Conservation (phyloP, 2,329 filamentous ascomycete species). For the Orbilia brochopaga region DNA sequence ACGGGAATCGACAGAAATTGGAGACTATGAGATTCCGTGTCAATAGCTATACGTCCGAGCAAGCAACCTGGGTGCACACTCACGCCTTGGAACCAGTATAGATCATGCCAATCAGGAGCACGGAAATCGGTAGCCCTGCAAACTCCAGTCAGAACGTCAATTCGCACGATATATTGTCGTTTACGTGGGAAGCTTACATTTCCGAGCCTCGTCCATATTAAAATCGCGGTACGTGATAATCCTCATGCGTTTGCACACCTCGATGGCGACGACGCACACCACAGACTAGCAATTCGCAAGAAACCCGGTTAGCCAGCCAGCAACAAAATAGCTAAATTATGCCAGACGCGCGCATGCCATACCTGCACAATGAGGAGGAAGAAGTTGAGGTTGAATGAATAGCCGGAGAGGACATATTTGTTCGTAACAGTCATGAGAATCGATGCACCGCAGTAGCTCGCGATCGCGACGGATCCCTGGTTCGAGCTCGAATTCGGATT, state of each 20-base stretch:
- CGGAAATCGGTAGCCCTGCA: constrained; percentile 91
- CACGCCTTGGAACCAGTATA: constrained; percentile 91
- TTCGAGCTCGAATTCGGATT: constrained; percentile 24
- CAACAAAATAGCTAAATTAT: neutral
- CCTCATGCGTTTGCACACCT: constrained; percentile 78
- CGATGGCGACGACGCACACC: constrained; percentile 85
- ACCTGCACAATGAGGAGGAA: constrained; percentile 93
- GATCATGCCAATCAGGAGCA: constrained; percentile 98
- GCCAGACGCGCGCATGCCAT: too few species aligned
- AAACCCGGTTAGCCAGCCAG: constrained; percentile 2
- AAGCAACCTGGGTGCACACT: constrained; percentile 7
- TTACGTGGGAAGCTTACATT: constrained; percentile 69
- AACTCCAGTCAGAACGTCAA: constrained; percentile 20
- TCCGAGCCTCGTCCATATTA: constrained; percentile 85
- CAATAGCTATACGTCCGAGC: neutral
- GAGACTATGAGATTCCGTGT: constrained; percentile 60
- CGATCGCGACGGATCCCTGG: constrained; percentile 67
- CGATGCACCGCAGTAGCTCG: constrained; percentile 92
- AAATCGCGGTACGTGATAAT: constrained; percentile 85
- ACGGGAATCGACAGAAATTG: constrained; percentile 97
- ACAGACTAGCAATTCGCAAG: constrained; percentile 68
- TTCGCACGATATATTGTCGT: neutral
- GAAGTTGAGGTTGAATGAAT: constrained; percentile 93
- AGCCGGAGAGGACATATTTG: constrained; percentile 94
- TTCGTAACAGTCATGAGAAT: constrained; percentile 99